These are phyloP conservation scores for Ceratocystis destructans DNA, from an alignment of 2,329 filamentous ascomycete genomes.

Conservation along the genomic window DNA sequence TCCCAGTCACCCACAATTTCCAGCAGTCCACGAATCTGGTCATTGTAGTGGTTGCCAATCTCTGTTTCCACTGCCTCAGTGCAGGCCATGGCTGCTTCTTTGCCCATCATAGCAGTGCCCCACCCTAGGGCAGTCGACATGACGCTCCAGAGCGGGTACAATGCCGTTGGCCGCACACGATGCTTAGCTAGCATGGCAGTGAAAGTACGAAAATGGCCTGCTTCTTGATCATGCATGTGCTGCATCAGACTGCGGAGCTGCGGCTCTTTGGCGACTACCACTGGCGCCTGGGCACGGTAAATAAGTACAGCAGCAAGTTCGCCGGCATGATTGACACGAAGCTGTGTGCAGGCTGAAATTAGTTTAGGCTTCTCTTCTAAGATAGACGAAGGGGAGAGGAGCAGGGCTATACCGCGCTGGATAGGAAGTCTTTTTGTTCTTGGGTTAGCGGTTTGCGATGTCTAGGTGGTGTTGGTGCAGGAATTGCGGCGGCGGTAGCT, in stretches of 20 bases:
- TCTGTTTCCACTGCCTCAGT: conserved; percentile 98
- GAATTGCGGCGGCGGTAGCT: conserved; percentile 20
- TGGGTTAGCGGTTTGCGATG: conserved; percentile 49
- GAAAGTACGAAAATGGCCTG: conserved; percentile 72
- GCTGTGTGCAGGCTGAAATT: conserved; percentile 30
- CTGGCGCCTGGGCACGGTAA: conserved; percentile 76
- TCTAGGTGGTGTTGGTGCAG: conserved; percentile 24
- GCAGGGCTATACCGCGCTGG: conserved; percentile 44
- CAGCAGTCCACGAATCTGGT: conserved; percentile 68
- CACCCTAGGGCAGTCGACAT: conserved; percentile 74
- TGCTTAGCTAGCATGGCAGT: conserved; percentile 71
- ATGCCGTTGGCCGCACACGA: conserved; percentile 77
- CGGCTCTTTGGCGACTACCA: conserved; percentile 65
- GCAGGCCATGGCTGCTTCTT: conserved; percentile 95
- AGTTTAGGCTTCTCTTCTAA: background rate
- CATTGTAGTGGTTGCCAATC: conserved; percentile 92
- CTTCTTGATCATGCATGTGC: conserved; percentile 98
- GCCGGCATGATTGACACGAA: conserved; percentile 93
- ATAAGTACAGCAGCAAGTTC: conserved; percentile 95
- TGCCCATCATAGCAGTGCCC: conserved; percentile 75
- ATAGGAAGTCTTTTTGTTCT: conserved; percentile 60
- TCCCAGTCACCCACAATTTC: conserved; percentile 70
- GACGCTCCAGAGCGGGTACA: conserved; percentile 80
- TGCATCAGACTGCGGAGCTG: conserved; percentile 82
- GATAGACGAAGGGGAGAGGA: background rate